Base-by-base conservation (phyloP, 2,329 filamentous ascomycete species). In the Biscogniauxia sp. region DNA sequence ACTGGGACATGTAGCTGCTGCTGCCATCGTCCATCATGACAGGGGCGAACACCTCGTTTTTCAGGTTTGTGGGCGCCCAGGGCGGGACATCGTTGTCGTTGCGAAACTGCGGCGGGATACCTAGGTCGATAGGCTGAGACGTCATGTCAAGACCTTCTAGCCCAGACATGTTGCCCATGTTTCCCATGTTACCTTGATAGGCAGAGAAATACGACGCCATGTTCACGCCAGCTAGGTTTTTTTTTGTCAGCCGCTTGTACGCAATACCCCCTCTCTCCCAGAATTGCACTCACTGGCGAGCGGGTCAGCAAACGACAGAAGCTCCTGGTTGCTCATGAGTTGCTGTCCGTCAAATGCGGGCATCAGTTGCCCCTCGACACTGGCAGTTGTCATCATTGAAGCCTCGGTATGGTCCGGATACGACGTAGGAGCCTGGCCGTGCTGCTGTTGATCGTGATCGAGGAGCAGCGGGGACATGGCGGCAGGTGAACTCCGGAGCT, bases 401-500 rank as follows among this genome's bases (percentile, higher is more conserved):
- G 69, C 59, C n/a, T 73, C 72, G 7, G 62, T 64, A 15, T 65
- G 69, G 20, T 74, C 76, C 4, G 73, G 69, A 32, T 73, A 74
- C 23, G 71, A 75, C 13, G 73, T 70, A 71, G 61, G 57, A 26
- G 54, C 62, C 20, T 49, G 58, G 20, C 74, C 75, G 55, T 68
- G 61, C 7, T 73, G 67, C 51, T 75, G 72, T 32, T 79, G 73
- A 28, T 79, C 76, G 63, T 76, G 69, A 51, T 81, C 76, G 7
- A 78, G 65, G 52, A 77, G 73, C 20, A 80, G 66, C 2, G 80
- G 81, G 20, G 81, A 82, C 49, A 79, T 72, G 1, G 73, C 72
- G 5, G 71, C 66, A n/a, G 74, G 72, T 20, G 75, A 75, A 20
- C 67, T 63, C 59, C 73, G 69, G 13, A 74, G 59, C 45, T 74